A percentile compares a stretch with the other conserved stretches of the same genome.
Conservation (phyloP, 2,329 filamentous ascomycete species). For the Penicillium sp. region DNA sequence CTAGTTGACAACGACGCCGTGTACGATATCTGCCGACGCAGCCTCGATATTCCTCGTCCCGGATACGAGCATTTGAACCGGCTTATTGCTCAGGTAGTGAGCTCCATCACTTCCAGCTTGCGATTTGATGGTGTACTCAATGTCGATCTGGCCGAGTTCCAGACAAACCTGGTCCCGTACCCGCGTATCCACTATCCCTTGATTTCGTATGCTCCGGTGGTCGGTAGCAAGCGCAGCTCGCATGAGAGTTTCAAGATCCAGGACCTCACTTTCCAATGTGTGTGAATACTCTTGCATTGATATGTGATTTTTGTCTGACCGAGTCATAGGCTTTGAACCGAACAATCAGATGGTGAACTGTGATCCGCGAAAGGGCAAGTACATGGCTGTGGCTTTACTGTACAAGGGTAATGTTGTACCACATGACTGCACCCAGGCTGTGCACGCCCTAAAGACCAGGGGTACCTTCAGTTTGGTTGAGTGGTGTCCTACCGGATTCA, state of each 20-base stretch:
- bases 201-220: slow-evolving; percentile 64
- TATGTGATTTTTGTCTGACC: slow-evolving; percentile 5
- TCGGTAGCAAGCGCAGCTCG: slow-evolving; percentile 69
- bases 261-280: slow-evolving; percentile 67
- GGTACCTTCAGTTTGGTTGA: slow-evolving; percentile 64
- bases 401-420: slow-evolving; percentile 67
- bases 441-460: slow-evolving; percentile 60
- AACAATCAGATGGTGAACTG: slow-evolving; percentile 70
- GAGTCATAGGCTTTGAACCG: slow-evolving; percentile 57
- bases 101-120: slow-evolving; percentile 64
- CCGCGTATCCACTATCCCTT: slow-evolving; percentile 67
- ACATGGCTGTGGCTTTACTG: slow-evolving; percentile 66
- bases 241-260: slow-evolving; percentile 86
- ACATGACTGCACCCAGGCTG: slow-evolving; percentile 59
- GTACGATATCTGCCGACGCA: slow-evolving; percentile 65
- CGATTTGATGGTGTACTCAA: slow-evolving; percentile 66
- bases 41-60: slow-evolving; percentile 63
- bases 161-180: slow-evolving; percentile 67
- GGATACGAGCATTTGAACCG: slow-evolving; percentile 65
- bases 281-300: slow-evolving; percentile 4
- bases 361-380: slow-evolving; percentile 64
- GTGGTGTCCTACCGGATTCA: slow-evolving; percentile 69
- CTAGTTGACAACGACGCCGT: slow-evolving; percentile 68
- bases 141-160: slow-evolving; percentile 67
- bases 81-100: slow-evolving; percentile 66